Evolutionary conservation across 192 early-diverging fungal genomes (phyloP).

Genomic region (Coemansia asiatica): DNA sequence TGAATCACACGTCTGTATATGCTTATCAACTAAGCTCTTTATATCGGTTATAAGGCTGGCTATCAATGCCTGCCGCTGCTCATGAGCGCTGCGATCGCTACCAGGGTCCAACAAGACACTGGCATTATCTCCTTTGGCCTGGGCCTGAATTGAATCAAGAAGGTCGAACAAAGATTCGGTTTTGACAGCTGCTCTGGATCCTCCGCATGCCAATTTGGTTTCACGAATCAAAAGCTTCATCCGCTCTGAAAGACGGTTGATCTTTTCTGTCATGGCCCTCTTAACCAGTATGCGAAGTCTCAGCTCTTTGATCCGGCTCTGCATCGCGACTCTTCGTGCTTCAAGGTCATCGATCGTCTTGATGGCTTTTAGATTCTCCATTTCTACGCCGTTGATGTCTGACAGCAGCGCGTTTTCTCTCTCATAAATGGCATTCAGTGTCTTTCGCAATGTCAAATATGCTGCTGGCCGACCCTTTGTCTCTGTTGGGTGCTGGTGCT

Average conservation of each 20-base stretch:
- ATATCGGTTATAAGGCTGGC: constrained; percentile 30
- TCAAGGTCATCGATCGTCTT: constrained; percentile 27
- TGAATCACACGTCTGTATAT: constrained; percentile 14
- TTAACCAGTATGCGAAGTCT: constrained; percentile 41
- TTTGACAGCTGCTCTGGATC: not conserved
- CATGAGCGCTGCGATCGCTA: not conserved
- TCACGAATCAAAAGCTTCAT: constrained; percentile 33
- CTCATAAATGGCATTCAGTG: constrained; percentile 4
- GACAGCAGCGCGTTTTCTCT: constrained; percentile 12
- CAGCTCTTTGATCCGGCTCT: constrained; percentile 28
- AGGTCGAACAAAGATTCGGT: not conserved
- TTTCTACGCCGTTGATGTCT: constrained; percentile 23
- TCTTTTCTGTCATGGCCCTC: constrained; percentile 39
- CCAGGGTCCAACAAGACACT: not conserved
- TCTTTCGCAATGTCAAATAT: constrained; percentile 18
- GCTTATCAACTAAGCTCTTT: constrained; percentile 35
- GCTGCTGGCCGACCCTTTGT: constrained; percentile 8
- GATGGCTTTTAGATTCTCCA: constrained; percentile 22
- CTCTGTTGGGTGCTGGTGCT: not conserved
- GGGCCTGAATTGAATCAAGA: not conserved
- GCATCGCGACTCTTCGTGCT: constrained; percentile 19
- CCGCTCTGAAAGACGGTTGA: constrained; percentile 19
- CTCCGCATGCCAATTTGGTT: constrained; percentile 14
- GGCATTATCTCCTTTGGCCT: not conserved
- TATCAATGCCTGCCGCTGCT: constrained; percentile 21